phyloP scores from a whole-genome alignment of 2,329 filamentous ascomycete species.

The Penicillium olsonii region DNA sequence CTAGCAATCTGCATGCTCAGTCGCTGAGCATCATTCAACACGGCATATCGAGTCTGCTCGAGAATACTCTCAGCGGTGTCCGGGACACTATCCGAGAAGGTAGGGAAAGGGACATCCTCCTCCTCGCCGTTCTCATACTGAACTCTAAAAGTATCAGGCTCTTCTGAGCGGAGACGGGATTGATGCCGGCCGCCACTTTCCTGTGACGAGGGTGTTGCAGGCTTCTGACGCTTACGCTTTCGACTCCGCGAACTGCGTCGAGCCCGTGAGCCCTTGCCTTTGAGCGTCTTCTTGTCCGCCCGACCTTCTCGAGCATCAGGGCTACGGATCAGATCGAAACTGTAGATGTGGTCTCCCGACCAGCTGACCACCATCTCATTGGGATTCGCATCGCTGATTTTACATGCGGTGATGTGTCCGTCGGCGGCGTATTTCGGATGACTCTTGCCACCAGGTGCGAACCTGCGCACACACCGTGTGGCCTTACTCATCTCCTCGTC shows the following conservation, averaged over 20 bases:
- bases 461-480: slow-evolving; percentile 66
- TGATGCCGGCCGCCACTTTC: slow-evolving; percentile 49
- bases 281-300: slow-evolving; percentile 27
- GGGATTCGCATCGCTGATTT: slow-evolving; percentile 68
- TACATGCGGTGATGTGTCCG: slow-evolving; percentile 69
- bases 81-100: slow-evolving; percentile 25
- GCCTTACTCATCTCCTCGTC: slow-evolving; percentile 60
- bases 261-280: slow-evolving; percentile 10
- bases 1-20: slow-evolving; percentile 59
- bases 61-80: slow-evolving; percentile 36
- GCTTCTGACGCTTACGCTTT: slow-evolving; percentile 61
- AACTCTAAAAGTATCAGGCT: slow-evolving; percentile 52
- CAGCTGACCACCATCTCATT: slow-evolving; percentile 69
- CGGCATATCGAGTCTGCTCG: slow-evolving; percentile 45
- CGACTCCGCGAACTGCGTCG: slow-evolving; percentile 42
- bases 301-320: slow-evolving; percentile 55
- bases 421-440: slow-evolving; percentile 50
- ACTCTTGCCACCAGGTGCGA: slow-evolving; percentile 62
- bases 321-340: slow-evolving; percentile 63
- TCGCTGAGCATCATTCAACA: slow-evolving; percentile 55
- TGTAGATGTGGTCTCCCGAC: slow-evolving; percentile 67
- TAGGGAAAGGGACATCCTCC: slow-evolving; percentile 57
- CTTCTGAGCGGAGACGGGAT: slow-evolving; percentile 50
- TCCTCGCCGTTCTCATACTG: slow-evolving; percentile 62
- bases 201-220: slow-evolving; percentile 44